These are phyloP conservation scores for Fusarium pseudoanthophilum DNA, from an alignment of 2,329 filamentous ascomycete species.

Conservation along the genomic window DNA sequence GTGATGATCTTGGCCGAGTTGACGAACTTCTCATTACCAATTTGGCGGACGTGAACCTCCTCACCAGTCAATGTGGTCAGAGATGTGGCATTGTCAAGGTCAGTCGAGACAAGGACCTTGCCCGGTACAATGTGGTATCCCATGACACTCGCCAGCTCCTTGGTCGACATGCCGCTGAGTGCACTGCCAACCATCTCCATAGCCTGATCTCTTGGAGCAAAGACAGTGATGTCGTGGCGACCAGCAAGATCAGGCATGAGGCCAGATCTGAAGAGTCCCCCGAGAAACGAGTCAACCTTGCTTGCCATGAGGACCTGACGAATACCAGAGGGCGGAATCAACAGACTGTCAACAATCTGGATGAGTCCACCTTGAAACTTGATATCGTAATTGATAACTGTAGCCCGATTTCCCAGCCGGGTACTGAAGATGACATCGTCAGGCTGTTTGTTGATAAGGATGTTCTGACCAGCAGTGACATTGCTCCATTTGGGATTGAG, in stretches of 20 bases:
- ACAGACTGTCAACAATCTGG: constrained; percentile 63
- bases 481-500: constrained; percentile 56
- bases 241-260: constrained; percentile 56
- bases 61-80: constrained; percentile 51
- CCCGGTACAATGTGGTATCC: constrained; percentile 73
- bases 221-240: constrained; percentile 65
- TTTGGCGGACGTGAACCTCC: constrained; percentile 53
- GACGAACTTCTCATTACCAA: constrained; percentile 59
- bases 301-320: constrained; percentile 64
- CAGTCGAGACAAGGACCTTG: constrained; percentile 62
- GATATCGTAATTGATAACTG: constrained; percentile 56
- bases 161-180: constrained; percentile 57
- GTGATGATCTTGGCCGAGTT: constrained; percentile 65
- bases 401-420: constrained; percentile 59
- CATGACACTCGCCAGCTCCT: constrained; percentile 64
- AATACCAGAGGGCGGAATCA: constrained; percentile 59
- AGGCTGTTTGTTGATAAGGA: constrained; percentile 58
- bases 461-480: constrained; percentile 61
- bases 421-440: constrained; percentile 60
- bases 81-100: constrained; percentile 47
- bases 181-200: constrained; percentile 67
- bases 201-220: constrained; percentile 70
- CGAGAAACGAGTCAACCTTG: constrained; percentile 54
- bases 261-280: constrained; percentile 46
- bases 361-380: constrained; percentile 60